Evolutionary conservation across 257 asterid genomes (phyloP), one percentile per base, ranked within the genome.

Genomic region (Anisodus tanguticus): DNA sequence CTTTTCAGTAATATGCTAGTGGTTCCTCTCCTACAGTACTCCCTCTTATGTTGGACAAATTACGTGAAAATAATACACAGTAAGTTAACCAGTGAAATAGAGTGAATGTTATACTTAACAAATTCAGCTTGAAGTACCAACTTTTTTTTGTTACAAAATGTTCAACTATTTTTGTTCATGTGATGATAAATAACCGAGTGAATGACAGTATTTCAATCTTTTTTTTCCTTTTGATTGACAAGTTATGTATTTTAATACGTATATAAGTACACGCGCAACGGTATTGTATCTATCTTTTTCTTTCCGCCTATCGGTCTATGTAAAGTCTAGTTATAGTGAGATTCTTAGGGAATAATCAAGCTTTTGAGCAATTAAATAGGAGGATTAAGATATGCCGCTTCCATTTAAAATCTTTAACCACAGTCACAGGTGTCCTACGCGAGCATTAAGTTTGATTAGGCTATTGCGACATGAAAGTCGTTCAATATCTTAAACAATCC

Each of bases 1-100:
- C 26, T 69, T 45, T 39, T 47, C 80, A 47, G 16, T 74, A 51
- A 9, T 47, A 47, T 22, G 79, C 86, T 84, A 82, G 91, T 82
- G 82, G 83, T 80, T 77, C 60, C 19, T 59, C 53, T 57, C 16
- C 35, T 67, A 43, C 37, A 60, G 70, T 51, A n/a, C 19, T 49
- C 57, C 53, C 15, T 2, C 54, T 9, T 11, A 17, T n/a, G 49
- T 51, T 60, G 16, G 70, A 26, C 70, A 22, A 63, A 63, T 63
- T 22, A 22, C 7, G 70, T 63, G 15, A 63, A 63, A 22, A 26
- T 16, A 22, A 57, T 55, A 31, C 35, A 55, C 60, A 11, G 60
- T 13, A 55, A 55, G 60, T 57, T 12, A 63, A 26, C 2, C 3
- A 8, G 41, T 63, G 31, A 58, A 19, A 41, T 41, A 41, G 16